Conservation (phyloP, 2,329 filamentous ascomycete genomes). For the Cryphonectria parasitica region DNA sequence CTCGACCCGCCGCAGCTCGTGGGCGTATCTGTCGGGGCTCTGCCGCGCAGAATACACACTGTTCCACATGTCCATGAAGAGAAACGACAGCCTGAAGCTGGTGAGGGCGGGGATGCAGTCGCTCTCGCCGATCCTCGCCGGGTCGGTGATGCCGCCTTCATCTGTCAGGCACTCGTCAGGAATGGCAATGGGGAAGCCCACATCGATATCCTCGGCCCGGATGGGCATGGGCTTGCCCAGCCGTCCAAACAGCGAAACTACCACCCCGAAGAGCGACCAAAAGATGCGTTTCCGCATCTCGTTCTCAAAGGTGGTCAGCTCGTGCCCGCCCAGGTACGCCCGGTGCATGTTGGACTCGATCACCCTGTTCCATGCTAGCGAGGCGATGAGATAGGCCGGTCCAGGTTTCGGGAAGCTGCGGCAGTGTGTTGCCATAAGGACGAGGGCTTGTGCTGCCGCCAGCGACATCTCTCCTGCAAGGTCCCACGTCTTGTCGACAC, state of each 20-base stretch:
- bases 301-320: slow-evolving; percentile 62
- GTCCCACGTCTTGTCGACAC: slow-evolving; percentile 69
- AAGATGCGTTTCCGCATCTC: slow-evolving; percentile 80
- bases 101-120: slow-evolving; percentile 69
- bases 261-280: slow-evolving; percentile 71
- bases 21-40: slow-evolving; percentile 65
- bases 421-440: slow-evolving; percentile 72
- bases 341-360: slow-evolving; percentile 78
- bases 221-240: slow-evolving; percentile 79
- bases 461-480: slow-evolving; percentile 65
- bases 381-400: slow-evolving; percentile 70
- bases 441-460: slow-evolving; percentile 72
- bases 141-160: slow-evolving; percentile 62
- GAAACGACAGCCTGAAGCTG: slow-evolving; percentile 65
- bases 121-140: slow-evolving; percentile 60
- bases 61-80: slow-evolving; percentile 75
- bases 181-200: slow-evolving; percentile 73
- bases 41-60: slow-evolving; percentile 74
- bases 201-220: slow-evolving; percentile 74
- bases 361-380: slow-evolving; percentile 67
- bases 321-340: slow-evolving; percentile 57
- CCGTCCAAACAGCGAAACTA: slow-evolving; percentile 72
- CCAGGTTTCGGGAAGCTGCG: slow-evolving; percentile 81
- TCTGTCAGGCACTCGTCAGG: slow-evolving; percentile 72
- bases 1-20: slow-evolving; percentile 68